A percentile compares a stretch with the other conserved stretches of the same genome.
Conservation (phyloP, 225 moss, liverwort and hornwort genomes). For the Pleurozium schreberi region DNA sequence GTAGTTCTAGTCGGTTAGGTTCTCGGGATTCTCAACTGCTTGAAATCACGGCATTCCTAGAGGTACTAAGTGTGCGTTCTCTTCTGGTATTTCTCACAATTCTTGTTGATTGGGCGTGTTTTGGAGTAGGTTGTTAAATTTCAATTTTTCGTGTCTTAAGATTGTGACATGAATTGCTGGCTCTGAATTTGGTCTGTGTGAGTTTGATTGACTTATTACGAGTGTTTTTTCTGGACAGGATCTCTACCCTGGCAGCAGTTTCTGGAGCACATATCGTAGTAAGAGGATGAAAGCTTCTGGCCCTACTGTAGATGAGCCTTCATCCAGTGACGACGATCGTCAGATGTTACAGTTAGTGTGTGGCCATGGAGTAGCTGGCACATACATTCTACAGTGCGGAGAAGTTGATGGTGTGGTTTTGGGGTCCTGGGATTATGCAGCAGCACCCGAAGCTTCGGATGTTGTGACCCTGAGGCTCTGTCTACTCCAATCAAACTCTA, state of each 20-base stretch:
- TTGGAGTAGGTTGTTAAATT: not conserved
- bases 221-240: conserved; percentile 2
- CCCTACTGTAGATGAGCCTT: conserved; percentile 20
- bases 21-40: conserved; percentile 67
- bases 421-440: conserved; percentile 75
- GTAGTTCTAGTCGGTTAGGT: conserved; percentile 50
- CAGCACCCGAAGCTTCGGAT: conserved; percentile 39
- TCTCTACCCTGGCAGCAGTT: conserved; percentile 78
- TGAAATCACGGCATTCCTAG: conserved; percentile 65
- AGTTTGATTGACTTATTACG: not conserved
- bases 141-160: not conserved
- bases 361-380: conserved; percentile 6
- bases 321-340: conserved; percentile 17
- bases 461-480: not conserved
- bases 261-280: conserved; percentile 67
- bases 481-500: too few species aligned
- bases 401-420: conserved; percentile 94
- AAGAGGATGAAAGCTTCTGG: conserved; percentile 11
- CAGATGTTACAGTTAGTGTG: conserved; percentile 18
- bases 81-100: not conserved
- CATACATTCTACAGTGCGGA: conserved; percentile 64
- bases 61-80: conserved; percentile 25
- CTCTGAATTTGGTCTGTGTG: not conserved
- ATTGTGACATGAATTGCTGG: not conserved
- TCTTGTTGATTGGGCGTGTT: not conserved